Evolutionary conservation across 164 flowering plant genomes (phyloP).

Genomic region (Liriodendron chinense): DNA sequence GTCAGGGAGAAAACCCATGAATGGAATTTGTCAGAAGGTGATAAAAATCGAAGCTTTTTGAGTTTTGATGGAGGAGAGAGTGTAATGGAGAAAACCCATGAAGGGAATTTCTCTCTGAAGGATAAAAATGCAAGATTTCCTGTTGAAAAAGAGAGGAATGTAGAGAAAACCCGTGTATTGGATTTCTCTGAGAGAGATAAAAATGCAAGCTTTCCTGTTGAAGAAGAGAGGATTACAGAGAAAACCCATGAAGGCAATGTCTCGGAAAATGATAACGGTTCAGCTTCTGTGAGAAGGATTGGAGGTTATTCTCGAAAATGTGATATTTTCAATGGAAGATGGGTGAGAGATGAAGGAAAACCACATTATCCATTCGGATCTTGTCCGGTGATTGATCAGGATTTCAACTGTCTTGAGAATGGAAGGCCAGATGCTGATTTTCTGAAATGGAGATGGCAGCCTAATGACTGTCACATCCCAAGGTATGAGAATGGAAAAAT

Average conservation of each 20-base stretch:
- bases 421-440: slow-evolving; percentile 68
- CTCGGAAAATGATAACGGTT: slow-evolving; percentile 12
- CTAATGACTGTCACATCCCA: slow-evolving; percentile 65
- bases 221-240: slow-evolving; percentile 2
- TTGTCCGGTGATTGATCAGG: slow-evolving; percentile 67
- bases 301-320: slow-evolving; percentile 29
- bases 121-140: neutral
- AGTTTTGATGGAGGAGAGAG: slow-evolving; percentile 8
- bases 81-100: slow-evolving; percentile 6
- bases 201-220: slow-evolving; percentile 21
- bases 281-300: slow-evolving; percentile 8
- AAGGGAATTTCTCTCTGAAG: neutral
- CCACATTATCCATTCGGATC: slow-evolving; percentile 74
- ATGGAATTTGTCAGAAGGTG: slow-evolving; percentile 12
- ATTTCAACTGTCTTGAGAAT: slow-evolving; percentile 67
- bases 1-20: slow-evolving; percentile 6
- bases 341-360: slow-evolving; percentile 70
- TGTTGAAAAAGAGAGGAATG: neutral
- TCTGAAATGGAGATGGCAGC: slow-evolving; percentile 79
- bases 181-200: slow-evolving; percentile 19
- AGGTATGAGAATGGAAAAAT: slow-evolving; percentile 23
- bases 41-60: slow-evolving; percentile 8
- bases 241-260: slow-evolving; percentile 16
- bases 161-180: slow-evolving; percentile 18
- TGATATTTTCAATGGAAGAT: slow-evolving; percentile 73